phyloP scores from a whole-genome alignment of 176 grass and related monocot species.

The Carex parvula region DNA sequence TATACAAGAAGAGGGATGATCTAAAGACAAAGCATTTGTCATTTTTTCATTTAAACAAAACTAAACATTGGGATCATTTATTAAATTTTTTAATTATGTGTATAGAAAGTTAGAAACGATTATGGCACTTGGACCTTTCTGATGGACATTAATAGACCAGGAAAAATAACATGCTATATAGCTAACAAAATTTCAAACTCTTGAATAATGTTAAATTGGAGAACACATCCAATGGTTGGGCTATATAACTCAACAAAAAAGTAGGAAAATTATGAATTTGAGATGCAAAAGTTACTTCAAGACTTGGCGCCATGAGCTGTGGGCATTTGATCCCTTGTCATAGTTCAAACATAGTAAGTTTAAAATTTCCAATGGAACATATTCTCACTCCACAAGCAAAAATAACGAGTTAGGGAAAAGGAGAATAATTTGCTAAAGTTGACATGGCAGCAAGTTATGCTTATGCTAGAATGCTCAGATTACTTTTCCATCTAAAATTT shows the following conservation, averaged over 20 bases:
- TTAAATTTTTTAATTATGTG: too few relatives aligned
- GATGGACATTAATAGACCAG: neutral
- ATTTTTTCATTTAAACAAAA: neutral
- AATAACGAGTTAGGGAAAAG: neutral
- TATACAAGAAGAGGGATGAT: neutral
- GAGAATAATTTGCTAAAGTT: neutral
- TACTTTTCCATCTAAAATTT: neutral
- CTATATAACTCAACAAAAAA: neutral
- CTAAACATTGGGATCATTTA: neutral
- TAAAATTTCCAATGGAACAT: neutral
- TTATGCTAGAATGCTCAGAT: neutral
- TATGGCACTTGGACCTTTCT: neutral
- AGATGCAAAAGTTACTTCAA: neutral
- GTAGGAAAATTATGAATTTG: neutral
- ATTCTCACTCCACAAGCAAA: conserved; percentile 6
- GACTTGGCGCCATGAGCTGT: neutral
- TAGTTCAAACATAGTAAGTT: neutral
- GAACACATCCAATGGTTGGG: neutral
- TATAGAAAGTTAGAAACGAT: neutral
- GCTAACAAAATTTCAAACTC: neutral
- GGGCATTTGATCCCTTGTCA: neutral
- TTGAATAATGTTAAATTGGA: neutral
- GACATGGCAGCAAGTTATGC: neutral
- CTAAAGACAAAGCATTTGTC: neutral
- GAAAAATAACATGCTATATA: neutral